phyloP scores from a whole-genome alignment of 768 basidiomycete species.

The Kondoa subrosea region DNA sequence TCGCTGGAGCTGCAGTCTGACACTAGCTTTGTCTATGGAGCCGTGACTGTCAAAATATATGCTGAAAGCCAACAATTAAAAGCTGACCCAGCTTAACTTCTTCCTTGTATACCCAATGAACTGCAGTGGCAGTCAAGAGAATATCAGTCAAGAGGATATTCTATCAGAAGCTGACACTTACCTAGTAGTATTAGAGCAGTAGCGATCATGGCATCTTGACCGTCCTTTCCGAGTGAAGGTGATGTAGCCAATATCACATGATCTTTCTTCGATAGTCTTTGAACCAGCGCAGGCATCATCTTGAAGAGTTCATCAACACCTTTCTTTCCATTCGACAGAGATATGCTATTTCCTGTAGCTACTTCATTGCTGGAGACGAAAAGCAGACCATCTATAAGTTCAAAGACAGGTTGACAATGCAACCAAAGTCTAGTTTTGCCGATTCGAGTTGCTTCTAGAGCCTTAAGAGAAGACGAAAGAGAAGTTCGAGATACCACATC shows the following conservation, averaged over 20 bases:
- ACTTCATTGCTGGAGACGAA: background rate
- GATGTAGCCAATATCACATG: background rate
- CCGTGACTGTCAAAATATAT: too few species aligned
- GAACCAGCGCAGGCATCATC: background rate
- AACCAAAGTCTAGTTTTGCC: background rate
- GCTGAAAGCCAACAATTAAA: background rate
- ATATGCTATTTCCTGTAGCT: background rate
- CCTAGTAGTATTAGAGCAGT: background rate
- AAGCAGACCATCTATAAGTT: background rate
- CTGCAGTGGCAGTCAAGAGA: too few species aligned
- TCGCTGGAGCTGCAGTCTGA: conserved; percentile 67
- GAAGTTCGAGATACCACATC: too few species aligned
- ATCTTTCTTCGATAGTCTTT: background rate
- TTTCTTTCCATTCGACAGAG: background rate
- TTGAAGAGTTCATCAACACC: background rate
- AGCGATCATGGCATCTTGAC: background rate
- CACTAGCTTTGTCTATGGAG: conserved; percentile 40
- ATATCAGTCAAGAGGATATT: background rate
- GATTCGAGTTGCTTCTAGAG: background rate
- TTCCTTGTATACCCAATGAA: background rate
- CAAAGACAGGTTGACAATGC: background rate
- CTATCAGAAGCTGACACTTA: background rate
- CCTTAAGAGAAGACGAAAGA: background rate
- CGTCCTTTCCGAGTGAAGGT: background rate
- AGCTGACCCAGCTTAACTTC: background rate